phyloP scores from a whole-genome alignment of 2,329 filamentous ascomycete species.

The Fusarium sp. region DNA sequence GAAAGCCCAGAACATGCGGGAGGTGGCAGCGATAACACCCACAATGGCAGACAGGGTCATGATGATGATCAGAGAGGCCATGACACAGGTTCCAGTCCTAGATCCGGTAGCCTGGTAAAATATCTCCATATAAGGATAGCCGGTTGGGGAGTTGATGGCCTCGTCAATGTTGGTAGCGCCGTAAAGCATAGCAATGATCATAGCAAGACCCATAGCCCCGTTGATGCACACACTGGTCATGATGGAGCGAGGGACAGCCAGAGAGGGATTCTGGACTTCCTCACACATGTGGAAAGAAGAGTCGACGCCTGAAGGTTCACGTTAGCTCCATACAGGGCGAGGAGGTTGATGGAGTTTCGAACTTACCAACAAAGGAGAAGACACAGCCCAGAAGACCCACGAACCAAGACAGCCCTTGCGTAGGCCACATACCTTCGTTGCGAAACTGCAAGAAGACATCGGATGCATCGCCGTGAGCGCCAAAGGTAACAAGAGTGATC shows the following conservation, averaged over 20 bases:
- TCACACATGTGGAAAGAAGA: conserved; percentile 49
- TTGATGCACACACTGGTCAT: conserved; percentile 45
- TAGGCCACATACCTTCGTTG: conserved; percentile 43
- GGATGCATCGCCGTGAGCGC: conserved; percentile 47
- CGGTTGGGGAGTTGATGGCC: conserved; percentile 41
- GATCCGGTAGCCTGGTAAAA: conserved; percentile 47
- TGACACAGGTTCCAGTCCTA: conserved; percentile 35
- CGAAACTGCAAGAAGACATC: conserved; percentile 52
- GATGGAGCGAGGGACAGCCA: conserved; percentile 44
- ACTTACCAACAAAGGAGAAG: conserved; percentile 45
- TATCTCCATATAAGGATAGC: conserved; percentile 46
- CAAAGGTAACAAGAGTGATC: conserved; percentile 53
- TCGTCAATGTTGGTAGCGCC: conserved; percentile 43
- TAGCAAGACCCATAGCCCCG: conserved; percentile 40
- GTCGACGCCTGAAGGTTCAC: conserved; percentile 32
- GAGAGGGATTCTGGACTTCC: conserved; percentile 43
- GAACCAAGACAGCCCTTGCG: conserved; percentile 45
- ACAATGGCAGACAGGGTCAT: conserved; percentile 46
- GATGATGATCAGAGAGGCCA: conserved; percentile 40
- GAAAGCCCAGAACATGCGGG: conserved; percentile 47
- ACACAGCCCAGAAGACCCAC: conserved; percentile 45
- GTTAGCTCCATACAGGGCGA: background rate
- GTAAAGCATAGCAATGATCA: conserved; percentile 48
- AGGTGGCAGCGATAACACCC: conserved; percentile 46
- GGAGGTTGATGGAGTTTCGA: no score